Conservation (phyloP, 1,284 basidiomycete genomes). For the Dichomitus squalens region DNA sequence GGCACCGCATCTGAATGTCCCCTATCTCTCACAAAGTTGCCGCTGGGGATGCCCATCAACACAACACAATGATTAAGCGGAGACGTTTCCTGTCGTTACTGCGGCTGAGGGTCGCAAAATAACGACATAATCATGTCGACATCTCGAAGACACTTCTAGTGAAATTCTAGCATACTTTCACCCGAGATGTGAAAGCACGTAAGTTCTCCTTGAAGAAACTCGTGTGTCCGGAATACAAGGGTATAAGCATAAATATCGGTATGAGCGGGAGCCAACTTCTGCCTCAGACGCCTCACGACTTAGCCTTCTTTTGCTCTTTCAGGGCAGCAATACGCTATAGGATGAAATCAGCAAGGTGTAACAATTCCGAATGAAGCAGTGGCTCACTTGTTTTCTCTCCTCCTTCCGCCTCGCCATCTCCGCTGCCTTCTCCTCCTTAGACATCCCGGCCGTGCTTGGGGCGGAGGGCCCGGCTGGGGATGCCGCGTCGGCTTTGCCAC, state of each 20-base stretch:
- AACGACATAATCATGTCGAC: too few species aligned
- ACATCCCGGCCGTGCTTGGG: conserved; percentile 47
- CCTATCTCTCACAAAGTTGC: too few species aligned
- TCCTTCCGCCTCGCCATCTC: conserved; percentile 90
- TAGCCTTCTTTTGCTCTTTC: conserved; percentile 35
- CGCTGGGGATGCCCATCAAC: too few species aligned
- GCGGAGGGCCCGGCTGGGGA: conserved; percentile 24
- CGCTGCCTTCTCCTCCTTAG: conserved; percentile 86
- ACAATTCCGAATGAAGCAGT: neutral
- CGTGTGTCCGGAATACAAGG: neutral
- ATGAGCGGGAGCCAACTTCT: neutral
- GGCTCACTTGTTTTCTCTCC: conserved; percentile 77
- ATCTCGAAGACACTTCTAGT: too few species aligned
- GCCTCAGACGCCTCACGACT: neutral
- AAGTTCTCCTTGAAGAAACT: neutral
- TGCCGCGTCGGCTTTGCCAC: conserved; percentile 21
- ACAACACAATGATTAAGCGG: too few species aligned
- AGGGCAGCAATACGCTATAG: conserved; percentile 35
- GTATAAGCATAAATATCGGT: neutral
- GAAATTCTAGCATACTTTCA: too few species aligned
- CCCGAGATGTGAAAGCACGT: too few species aligned
- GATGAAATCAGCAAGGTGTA: neutral
- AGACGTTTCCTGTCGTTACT: too few species aligned
- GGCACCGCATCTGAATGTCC: too few species aligned
- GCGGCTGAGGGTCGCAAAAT: too few species aligned